A percentile compares a stretch with the other conserved stretches of the same genome.
Conservation (phyloP, 2,329 filamentous ascomycete genomes). For the Camillea tinctor region DNA sequence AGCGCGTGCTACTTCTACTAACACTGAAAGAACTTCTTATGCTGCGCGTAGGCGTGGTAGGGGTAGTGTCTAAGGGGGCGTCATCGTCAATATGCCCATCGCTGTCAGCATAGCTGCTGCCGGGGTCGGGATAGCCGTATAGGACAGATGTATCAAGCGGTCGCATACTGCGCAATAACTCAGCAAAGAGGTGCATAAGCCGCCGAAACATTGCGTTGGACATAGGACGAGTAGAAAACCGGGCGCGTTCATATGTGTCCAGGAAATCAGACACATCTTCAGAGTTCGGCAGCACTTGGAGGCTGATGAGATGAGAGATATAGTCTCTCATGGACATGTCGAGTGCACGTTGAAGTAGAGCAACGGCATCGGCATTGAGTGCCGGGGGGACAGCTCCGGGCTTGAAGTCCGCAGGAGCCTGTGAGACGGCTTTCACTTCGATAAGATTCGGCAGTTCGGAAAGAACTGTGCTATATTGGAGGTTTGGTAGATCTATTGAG, state of each 20-base stretch:
- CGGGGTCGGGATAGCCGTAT: conserved; percentile 27
- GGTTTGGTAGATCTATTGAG: conserved; percentile 68
- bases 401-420: conserved; percentile 60
- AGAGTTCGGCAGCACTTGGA: conserved; percentile 57
- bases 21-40: conserved; percentile 25
- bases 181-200: conserved; percentile 82
- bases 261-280: conserved; percentile 62
- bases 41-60: conserved; percentile 37
- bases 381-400: conserved; percentile 40
- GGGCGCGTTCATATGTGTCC: conserved; percentile 74
- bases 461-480: conserved; percentile 82
- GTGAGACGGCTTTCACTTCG: conserved; percentile 87
- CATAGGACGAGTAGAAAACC: conserved; percentile 73
- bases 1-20: conserved; percentile 27
- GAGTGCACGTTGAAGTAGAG: conserved; percentile 66
- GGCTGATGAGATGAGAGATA: conserved; percentile 63
- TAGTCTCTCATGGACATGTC: conserved; percentile 80
- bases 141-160: conserved; percentile 57
- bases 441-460: conserved; percentile 84
- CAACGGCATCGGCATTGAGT: conserved; percentile 67
- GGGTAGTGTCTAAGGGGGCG: conserved; percentile 41
- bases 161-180: conserved; percentile 74
- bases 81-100: conserved; percentile 37
- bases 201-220: conserved; percentile 69
- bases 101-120: conserved; percentile 20